Evolutionary conservation across 2,329 filamentous ascomycete genomes (phyloP), one percentile per base, ranked within the genome.

Genomic region (Sporothrix luriei): DNA sequence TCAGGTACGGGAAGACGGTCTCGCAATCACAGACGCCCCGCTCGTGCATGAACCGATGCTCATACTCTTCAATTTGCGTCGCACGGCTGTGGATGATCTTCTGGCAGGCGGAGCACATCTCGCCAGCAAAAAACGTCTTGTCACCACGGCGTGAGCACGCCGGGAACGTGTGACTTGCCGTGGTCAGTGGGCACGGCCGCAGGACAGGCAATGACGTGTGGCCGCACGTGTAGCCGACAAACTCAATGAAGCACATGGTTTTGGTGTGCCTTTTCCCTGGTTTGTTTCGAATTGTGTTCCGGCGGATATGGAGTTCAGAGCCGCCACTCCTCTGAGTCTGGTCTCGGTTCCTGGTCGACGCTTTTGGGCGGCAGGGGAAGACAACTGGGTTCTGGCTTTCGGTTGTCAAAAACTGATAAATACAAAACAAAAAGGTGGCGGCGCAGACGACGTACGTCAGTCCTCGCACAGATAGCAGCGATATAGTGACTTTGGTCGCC

Each of bases 201-300:
- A 82, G 76, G 13, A 80, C 76, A 0, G 78, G 76, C 4, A 79
- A 52, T 7, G 79, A 80, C 62, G 79, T 80, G 75, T 85, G 83
- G 19, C 82, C 83, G 74, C 83, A 85, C 46, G 76, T 79, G 75
- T 83, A 85, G 68, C 78, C 80, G 61, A 83, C 74, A 72, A 78
- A 83, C 73, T 84, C 81, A 43, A 78, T 76, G 74, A 83, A 78
- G 73, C 83, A 85, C 83, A 85, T 85, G 3, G 70, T 76, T 68
- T 43, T 13, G 40, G 6, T 19, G 21, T 1, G n/a, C n/a, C 4
- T 19, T 13, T 33, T 2, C 33, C 33, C 33, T 14, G 21, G 6
- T 21, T 16, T 7, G 21, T 49, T 64, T 4, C 29, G 49, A 24
- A 9, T 16, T 43, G 40, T 33, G 33, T 6, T 33, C 33, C 33